Conservation (phyloP, 495 filamentous ascomycete species). For the Penicillium bialowiezense region DNA sequence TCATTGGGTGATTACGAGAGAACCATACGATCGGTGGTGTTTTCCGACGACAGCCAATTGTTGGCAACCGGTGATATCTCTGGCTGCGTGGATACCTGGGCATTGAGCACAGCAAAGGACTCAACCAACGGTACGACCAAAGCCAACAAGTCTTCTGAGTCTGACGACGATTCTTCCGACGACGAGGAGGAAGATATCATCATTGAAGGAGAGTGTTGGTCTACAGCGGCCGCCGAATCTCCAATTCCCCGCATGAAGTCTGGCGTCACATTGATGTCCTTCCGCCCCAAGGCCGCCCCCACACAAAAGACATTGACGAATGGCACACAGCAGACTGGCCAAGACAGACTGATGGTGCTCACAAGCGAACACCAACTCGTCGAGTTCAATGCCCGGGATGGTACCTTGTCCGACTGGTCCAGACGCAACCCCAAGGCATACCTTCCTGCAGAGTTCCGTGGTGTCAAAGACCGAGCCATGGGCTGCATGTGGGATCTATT, state of each 20-base stretch:
- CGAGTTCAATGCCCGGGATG: constrained; percentile 71
- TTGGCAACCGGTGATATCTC: constrained; percentile 76
- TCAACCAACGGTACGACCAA: constrained; percentile 26
- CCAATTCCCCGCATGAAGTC: constrained; percentile 76
- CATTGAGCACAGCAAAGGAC: constrained; percentile 57
- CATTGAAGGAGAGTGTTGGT: constrained; percentile 59
- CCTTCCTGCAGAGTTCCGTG: constrained; percentile 69
- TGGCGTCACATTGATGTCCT: constrained; percentile 68
- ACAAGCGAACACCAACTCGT: constrained; percentile 74
- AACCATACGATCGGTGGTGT: constrained; percentile 68
- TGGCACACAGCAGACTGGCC: constrained; percentile 28
- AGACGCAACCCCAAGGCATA: constrained; percentile 71
- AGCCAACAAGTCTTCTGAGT: constrained; percentile 29
- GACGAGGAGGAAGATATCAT: constrained; percentile 42
- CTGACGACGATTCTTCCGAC: constrained; percentile 52
- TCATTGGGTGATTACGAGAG: constrained; percentile 76
- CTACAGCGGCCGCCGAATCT: constrained; percentile 60
- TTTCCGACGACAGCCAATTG: constrained; percentile 78
- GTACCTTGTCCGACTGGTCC: constrained; percentile 79
- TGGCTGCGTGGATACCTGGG: constrained; percentile 85
- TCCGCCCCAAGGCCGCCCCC: constrained; percentile 50
- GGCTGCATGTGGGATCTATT: constrained; percentile 81
- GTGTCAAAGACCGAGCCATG: constrained; percentile 71
- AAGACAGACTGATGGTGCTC: constrained; percentile 68
- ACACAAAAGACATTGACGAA: constrained; percentile 34